Percentiles rank a stretch among this genome's conserved stretches.
phyloP scores from a whole-genome alignment of 192 early-diverging fungal species.

The Coemansia reversa region DNA sequence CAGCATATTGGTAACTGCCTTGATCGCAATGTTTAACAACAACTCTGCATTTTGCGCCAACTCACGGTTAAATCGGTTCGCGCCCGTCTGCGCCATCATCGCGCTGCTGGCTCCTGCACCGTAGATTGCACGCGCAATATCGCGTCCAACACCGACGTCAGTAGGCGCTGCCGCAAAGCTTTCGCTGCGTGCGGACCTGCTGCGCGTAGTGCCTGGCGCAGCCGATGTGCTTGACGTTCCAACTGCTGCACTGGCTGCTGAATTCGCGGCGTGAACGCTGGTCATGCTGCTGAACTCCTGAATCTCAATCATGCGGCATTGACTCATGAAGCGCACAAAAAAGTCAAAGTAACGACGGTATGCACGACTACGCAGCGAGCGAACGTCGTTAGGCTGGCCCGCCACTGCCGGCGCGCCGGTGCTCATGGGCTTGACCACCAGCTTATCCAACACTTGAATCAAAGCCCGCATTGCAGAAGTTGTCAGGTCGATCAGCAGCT shows the following conservation, averaged over 20 bases:
- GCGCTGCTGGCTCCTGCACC: slow-evolving; percentile 15
- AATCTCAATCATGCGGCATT: slow-evolving; percentile 56
- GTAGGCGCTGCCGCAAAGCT: slow-evolving; percentile 47
- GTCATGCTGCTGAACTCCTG: slow-evolving; percentile 56
- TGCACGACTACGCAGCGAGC: slow-evolving; percentile 43
- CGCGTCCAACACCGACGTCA: slow-evolving; percentile 50
- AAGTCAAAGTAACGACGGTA: slow-evolving; percentile 57
- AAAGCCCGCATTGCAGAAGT: slow-evolving; percentile 46
- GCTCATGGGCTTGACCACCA: slow-evolving; percentile 51
- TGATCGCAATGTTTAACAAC: slow-evolving; percentile 60
- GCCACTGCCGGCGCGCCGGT: slow-evolving; percentile 7
- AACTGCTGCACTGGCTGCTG: slow-evolving; percentile 23
- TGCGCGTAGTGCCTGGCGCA: slow-evolving; percentile 10
- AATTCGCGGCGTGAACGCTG: slow-evolving; percentile 45
- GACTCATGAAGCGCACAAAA: slow-evolving; percentile 57
- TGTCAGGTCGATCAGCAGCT: slow-evolving; percentile 48
- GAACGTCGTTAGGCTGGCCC: slow-evolving; percentile 41
- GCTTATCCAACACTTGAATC: slow-evolving; percentile 50
- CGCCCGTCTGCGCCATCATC: not conserved
- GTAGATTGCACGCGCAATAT: slow-evolving; percentile 55
- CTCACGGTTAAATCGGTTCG: slow-evolving; percentile 47
- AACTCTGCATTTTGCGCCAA: slow-evolving; percentile 48
- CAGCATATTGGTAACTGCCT: slow-evolving; percentile 85
- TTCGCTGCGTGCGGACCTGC: slow-evolving; percentile 40
- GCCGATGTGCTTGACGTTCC: not conserved